Conservation (phyloP, 1,139 yeast genomes). For the Waltiozyma sp. region DNA sequence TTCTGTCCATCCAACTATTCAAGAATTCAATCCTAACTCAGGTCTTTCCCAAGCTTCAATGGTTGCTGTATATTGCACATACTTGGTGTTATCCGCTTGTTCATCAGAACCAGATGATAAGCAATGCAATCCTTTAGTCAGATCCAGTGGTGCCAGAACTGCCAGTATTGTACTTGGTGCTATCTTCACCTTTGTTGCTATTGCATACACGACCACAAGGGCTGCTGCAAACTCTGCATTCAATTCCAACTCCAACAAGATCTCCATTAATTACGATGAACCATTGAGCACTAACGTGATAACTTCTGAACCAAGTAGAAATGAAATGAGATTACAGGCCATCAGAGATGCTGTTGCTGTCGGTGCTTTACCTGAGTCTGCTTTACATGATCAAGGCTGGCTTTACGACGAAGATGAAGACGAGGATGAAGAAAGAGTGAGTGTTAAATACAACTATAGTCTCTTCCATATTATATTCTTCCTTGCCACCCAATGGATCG, state of each 20-base stretch:
- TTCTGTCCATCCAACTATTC: constrained; percentile 75
- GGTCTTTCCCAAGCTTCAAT: constrained; percentile 95
- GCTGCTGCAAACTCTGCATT: constrained; percentile 83
- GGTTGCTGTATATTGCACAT: constrained; percentile 91
- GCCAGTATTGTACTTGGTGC: constrained; percentile 86
- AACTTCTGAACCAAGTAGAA: constrained; percentile 48
- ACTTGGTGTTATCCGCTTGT: constrained; percentile 85
- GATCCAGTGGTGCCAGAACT: constrained; percentile 86
- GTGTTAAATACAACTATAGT: constrained; percentile 78
- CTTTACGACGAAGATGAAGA: constrained; percentile 38
- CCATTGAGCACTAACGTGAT: constrained; percentile 25
- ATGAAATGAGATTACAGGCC: constrained; percentile 79
- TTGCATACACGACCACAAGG: constrained; percentile 93
- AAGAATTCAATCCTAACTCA: constrained; percentile 88
- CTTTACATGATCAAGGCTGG: constrained; percentile 60
- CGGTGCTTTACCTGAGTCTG: constrained; percentile 91
- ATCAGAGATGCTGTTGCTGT: constrained; percentile 88
- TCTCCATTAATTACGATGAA: constrained; percentile 25
- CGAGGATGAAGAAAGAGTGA: constrained; percentile 35
- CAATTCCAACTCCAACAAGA: constrained; percentile 21
- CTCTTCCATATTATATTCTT: constrained; percentile 86
- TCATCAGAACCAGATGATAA: constrained; percentile 95
- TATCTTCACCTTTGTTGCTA: constrained; percentile 83
- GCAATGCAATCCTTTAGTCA: constrained; percentile 79
- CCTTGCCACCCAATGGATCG: constrained; percentile 94